Conservation (phyloP, 2,329 filamentous ascomycete genomes). For the Sporothrix inflata region DNA sequence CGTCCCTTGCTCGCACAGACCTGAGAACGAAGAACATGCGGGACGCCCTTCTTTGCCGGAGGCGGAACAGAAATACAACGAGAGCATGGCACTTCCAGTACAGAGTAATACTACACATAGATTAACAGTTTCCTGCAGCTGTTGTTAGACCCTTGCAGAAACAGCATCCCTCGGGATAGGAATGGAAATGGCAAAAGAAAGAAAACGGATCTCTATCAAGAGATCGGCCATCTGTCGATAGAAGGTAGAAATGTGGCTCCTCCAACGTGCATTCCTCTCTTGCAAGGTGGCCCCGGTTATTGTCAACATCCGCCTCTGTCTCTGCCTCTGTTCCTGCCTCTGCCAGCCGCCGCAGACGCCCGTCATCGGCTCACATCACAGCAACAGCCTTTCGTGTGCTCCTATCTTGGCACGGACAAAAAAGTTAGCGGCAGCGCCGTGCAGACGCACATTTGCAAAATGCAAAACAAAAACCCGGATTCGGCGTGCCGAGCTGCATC, state of each 20-base stretch:
- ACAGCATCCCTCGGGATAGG: neutral
- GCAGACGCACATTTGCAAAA: neutral
- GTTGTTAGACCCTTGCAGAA: neutral
- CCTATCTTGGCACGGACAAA: neutral
- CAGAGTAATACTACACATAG: neutral
- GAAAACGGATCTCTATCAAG: neutral
- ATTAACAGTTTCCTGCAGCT: neutral
- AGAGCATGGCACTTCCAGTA: neutral
- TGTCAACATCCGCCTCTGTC: neutral
- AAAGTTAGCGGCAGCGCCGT: neutral
- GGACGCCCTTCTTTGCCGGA: neutral
- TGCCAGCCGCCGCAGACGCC: conserved; percentile 1
- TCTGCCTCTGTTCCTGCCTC: neutral
- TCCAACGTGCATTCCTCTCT: conserved; percentile 1
- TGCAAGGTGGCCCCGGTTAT: neutral
- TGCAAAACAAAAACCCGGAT: neutral
- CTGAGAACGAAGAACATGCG: neutral
- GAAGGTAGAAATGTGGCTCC: neutral
- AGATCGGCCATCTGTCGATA: conserved; percentile 8
- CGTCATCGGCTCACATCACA: neutral
- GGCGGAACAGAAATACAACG: neutral
- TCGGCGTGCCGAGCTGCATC: conserved; percentile 14
- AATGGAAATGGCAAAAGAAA: neutral
- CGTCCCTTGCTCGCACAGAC: neutral
- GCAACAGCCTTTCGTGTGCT: neutral